Conservation (phyloP, 305 asterid genomes). For the Fraxinus floribunda region DNA sequence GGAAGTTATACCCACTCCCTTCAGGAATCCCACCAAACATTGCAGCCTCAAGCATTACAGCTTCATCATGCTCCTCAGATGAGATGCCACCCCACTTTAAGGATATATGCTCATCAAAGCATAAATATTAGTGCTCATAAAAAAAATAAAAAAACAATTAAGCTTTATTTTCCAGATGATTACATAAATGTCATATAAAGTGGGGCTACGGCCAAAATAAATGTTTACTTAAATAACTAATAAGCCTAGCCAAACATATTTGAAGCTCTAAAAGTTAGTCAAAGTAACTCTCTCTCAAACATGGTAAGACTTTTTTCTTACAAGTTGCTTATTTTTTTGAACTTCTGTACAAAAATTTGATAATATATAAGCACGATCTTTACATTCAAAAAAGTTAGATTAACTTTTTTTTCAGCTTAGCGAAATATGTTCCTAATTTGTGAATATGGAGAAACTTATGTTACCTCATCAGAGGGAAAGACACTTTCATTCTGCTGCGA, state of each 20-base stretch:
- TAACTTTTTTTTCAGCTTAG: background rate
- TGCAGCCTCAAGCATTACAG: slow-evolving; percentile 99
- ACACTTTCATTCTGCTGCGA: slow-evolving; percentile 43
- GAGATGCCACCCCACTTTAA: slow-evolving; percentile 96
- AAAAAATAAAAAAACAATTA: background rate
- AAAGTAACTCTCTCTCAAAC: background rate
- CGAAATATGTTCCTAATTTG: background rate
- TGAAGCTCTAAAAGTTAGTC: background rate
- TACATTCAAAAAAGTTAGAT: background rate
- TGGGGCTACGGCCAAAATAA: background rate
- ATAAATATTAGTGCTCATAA: background rate
- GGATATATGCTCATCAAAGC: slow-evolving; percentile 25
- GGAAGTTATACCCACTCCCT: slow-evolving; percentile 59
- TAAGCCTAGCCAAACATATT: background rate
- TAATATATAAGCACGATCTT: background rate
- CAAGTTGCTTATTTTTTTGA: background rate
- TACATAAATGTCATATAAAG: background rate
- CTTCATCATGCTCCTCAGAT: slow-evolving; percentile 92
- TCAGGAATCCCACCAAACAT: slow-evolving; percentile 96
- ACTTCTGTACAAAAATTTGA: background rate
- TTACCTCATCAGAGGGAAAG: slow-evolving; percentile 71
- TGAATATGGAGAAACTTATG: slow-evolving; percentile 10
- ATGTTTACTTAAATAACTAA: background rate
- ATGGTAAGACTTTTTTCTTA: background rate
- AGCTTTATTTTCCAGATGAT: background rate